A percentile compares a stretch with the other conserved stretches of the same genome.
phyloP scores from a whole-genome alignment of 75 land plant genomes.

The Sequoiadendron giganteum region DNA sequence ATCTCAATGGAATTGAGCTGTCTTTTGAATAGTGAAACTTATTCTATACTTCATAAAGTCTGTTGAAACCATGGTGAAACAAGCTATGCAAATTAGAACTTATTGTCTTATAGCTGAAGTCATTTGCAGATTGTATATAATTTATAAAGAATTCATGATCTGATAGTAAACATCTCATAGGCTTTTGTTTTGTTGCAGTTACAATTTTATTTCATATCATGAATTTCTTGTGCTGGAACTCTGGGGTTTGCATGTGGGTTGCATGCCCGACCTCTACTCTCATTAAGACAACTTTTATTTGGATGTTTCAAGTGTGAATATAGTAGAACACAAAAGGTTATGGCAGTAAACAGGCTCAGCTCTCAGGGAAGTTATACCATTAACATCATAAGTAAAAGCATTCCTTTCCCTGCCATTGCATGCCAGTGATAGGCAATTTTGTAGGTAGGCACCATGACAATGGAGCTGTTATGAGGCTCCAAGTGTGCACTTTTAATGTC shows the following conservation, averaged over 20 bases:
- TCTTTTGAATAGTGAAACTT: not conserved
- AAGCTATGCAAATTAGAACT: not conserved
- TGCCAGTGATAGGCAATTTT: not conserved
- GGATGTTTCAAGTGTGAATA: not conserved
- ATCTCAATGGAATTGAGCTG: not conserved
- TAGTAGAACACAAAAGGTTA: not conserved
- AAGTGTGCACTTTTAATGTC: too few relatives aligned
- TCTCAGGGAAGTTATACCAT: not conserved
- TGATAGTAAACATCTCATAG: not conserved
- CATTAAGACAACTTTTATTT: not conserved
- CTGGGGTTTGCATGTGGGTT: not conserved
- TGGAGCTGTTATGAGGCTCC: not conserved
- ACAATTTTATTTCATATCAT: not conserved
- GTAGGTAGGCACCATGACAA: not conserved
- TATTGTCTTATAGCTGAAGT: not conserved
- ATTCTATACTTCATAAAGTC: not conserved
- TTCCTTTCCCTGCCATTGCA: not conserved
- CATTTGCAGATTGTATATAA: not conserved
- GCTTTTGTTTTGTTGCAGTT: not conserved
- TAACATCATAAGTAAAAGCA: not conserved
- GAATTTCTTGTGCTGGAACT: not conserved
- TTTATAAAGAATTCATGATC: not conserved
- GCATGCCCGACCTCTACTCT: not conserved
- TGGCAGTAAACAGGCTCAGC: not conserved
- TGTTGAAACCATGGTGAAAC: not conserved